Conservation (phyloP, 1,284 basidiomycete species). For the Hypsizygus ulmarius region DNA sequence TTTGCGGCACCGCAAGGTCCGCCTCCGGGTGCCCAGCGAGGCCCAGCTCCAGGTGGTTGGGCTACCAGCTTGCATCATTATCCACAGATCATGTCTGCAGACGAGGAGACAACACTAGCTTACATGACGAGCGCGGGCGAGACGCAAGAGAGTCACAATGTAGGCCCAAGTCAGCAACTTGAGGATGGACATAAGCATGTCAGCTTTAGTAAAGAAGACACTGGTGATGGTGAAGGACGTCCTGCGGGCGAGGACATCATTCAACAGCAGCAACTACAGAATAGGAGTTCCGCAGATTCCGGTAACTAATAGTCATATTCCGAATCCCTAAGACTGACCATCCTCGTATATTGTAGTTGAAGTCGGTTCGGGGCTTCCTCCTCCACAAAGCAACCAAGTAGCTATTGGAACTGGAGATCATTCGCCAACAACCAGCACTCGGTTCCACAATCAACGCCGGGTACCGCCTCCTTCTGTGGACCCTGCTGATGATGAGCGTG, state of each 20-base stretch:
- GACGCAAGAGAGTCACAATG: conserved; percentile 2
- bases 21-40: conserved; percentile 25
- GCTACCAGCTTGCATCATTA: conserved; percentile 12
- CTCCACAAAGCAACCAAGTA: neutral
- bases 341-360: neutral
- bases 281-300: neutral
- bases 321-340: neutral
- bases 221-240: conserved; percentile 31
- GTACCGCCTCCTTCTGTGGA: conserved; percentile 36
- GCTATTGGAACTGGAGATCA: neutral
- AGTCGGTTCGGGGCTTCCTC: neutral
- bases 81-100: conserved; percentile 13
- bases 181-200: conserved; percentile 31
- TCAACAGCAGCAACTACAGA: neutral
- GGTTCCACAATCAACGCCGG: conserved; percentile 25
- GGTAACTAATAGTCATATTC: neutral
- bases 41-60: neutral
- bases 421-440: conserved; percentile 9
- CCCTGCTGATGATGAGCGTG: conserved; percentile 39
- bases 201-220: conserved; percentile 35
- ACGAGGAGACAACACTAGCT: conserved; percentile 36
- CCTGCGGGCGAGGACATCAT: neutral
- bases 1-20: conserved; percentile 18
- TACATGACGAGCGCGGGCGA: conserved; percentile 39
- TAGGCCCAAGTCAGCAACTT: conserved; percentile 10